Base-by-base conservation (phyloP, 768 basidiomycete genomes). In the Lanmaoa rubissima region DNA sequence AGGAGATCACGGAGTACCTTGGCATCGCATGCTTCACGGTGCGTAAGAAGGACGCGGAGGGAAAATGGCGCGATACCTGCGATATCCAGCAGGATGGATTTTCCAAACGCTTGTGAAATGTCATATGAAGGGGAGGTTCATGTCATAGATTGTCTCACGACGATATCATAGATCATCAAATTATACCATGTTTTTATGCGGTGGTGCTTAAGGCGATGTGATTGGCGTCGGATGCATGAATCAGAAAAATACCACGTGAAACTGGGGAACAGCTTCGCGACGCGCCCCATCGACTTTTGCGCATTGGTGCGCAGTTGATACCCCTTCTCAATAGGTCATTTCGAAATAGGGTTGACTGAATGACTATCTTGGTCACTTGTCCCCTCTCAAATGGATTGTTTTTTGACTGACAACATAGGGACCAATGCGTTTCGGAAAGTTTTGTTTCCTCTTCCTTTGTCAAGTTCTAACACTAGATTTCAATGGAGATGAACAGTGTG, bases 1-100 rank as follows among this genome's bases (percentile, higher is more conserved):
- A 72, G 57, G 89, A 94, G 61, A 92, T 98, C 73, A 96, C 93
- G 54, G 83, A 94, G 57, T 88, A 88, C 73, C 81, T 96, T 59
- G 96, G 96, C 13, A 93, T 97, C 64, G 96, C 93, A 1, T 98
- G 94, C 75, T 94, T 97, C 67, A 93, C 90, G 16, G 94, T 97
- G 44, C 79, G 86, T 53, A 94, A 91, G 76, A 90, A 85, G 80
- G 92, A 93, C 61, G 75, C 75, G 38, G 70, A 80, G 45, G 88
- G 89, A 12, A 74, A 79, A 17, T 91, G 89, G 89, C 69, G 71
- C 51, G 62, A 72, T 36, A 72, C 74, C 14, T 54, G 61, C 7
- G 67, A 68, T 50, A 63, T 67, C 28, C 68, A 62, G 19, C 62
- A 63, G 26, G 69, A 70, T 47, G 61, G 69, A 16, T 49, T 54